Base-by-base conservation (phyloP, 768 basidiomycete species). In the Symmetrospora coprosmae region DNA sequence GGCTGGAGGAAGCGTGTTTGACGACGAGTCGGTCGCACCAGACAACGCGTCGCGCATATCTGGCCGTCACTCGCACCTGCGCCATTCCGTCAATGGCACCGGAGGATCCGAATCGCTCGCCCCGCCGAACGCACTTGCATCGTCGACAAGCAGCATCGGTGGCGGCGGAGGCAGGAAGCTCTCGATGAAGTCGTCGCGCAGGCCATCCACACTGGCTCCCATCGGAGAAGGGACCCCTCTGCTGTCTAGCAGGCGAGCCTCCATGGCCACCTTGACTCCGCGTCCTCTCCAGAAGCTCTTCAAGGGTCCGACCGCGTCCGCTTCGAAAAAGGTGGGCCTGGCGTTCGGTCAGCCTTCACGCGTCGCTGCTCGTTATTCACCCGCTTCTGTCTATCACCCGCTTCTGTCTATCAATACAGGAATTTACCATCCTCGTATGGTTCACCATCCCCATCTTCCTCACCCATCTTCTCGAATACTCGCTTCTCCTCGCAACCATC, bases 401-500 rank as follows among this genome's bases (percentile, higher is more conserved):
- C 21, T 8, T 19, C 11, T 11, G 21, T 23, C 11, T 8, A 9
- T 38, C 25, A 13, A 28, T 31, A 13, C 41, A 39, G 23, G 66
- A 66, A 62, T 28, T 55, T 11, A 27, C 25, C 4, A 48, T 65
- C 19, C 31, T 67, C 3, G 0, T 63, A 2, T 41, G 52, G 28
- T 69, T 68, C 45, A 64, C 62, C 2, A n/a, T 64, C 2, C 68
- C 68, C 11, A 65, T 69, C 33, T 50, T 64, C 7, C 60, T 50
- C 0, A 69, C 68, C 2, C 67, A 69, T 28, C 52, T 87, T 19
- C 77, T 87, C 19, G 91, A 97, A 70, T 91, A 86, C 71, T 86
- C 84, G 8, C 80, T 97, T 33, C 79, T 87, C 45, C 76, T 92
- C 37, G 82, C 82, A 2, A 83, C 87, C 11, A 86, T 92, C 48